Evolutionary conservation across 1,284 basidiomycete genomes (phyloP).

Genomic region (Heterobasidion parviporum): DNA sequence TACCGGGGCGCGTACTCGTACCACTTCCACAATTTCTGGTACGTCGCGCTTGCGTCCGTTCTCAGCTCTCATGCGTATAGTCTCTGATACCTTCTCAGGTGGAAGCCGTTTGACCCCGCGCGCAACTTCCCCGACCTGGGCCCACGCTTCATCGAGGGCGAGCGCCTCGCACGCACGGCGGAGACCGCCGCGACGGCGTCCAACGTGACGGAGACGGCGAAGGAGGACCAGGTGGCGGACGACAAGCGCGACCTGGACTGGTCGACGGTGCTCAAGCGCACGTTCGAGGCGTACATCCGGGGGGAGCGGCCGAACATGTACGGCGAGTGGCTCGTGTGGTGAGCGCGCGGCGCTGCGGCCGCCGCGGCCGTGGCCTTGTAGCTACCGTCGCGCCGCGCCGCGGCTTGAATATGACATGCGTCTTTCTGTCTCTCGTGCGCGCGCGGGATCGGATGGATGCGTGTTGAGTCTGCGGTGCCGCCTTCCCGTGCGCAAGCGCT

Average conservation of each 20-base stretch:
- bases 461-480: neutral
- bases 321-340: slow-evolving; percentile 78
- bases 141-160: slow-evolving; percentile 65
- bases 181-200: slow-evolving; percentile 14
- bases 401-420: neutral
- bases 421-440: neutral
- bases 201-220: slow-evolving; percentile 21
- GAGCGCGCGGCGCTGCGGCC: slow-evolving; percentile 11
- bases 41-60: slow-evolving; percentile 12
- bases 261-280: slow-evolving; percentile 86
- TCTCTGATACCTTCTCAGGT: slow-evolving; percentile 43
- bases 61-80: neutral
- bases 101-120: slow-evolving; percentile 84
- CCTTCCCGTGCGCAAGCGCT: neutral
- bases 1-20: slow-evolving; percentile 67
- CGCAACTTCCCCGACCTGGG: slow-evolving; percentile 93
- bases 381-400: slow-evolving; percentile 2
- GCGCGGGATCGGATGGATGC: neutral
- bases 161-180: slow-evolving; percentile 44
- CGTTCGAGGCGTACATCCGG: slow-evolving; percentile 83
- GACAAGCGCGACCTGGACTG: slow-evolving; percentile 79
- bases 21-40: slow-evolving; percentile 52
- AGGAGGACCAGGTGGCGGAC: slow-evolving; percentile 31
- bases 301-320: slow-evolving; percentile 90
- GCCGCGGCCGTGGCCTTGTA: neutral